Percentiles rank a stretch among this genome's conserved stretches.
phyloP scores from a whole-genome alignment of 257 asterid species.

The Gentiana dahurica region DNA sequence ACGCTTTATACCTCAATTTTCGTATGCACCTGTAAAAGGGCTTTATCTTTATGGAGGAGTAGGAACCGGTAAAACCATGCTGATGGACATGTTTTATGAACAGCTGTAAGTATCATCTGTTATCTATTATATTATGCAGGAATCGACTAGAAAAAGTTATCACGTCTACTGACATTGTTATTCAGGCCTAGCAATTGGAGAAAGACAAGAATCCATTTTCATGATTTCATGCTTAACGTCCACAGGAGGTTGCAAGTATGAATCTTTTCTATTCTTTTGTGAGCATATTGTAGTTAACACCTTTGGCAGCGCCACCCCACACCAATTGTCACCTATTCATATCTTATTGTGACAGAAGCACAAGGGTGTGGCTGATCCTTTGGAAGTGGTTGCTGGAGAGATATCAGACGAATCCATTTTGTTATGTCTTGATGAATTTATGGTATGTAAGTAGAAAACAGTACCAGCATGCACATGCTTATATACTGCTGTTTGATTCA shows the following conservation, averaged over 20 bases:
- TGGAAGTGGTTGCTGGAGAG: conserved; percentile 91
- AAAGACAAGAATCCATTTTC: conserved; percentile 94
- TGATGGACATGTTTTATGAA: conserved; percentile 76
- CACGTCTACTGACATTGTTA: not conserved
- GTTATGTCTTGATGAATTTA: conserved; percentile 90
- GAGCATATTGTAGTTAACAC: too few species aligned
- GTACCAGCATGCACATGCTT: not conserved
- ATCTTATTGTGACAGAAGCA: conserved; percentile 55
- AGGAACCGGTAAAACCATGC: conserved; percentile 96
- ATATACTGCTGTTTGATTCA: conserved; percentile 1
- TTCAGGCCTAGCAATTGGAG: conserved; percentile 83
- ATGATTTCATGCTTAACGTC: conserved; percentile 85
- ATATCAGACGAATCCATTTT: conserved; percentile 74
- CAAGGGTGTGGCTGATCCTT: conserved; percentile 80
- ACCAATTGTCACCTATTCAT: not conserved
- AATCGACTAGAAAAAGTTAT: not conserved
- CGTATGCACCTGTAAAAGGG: conserved; percentile 75
- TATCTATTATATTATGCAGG: not conserved
- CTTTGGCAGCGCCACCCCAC: not conserved
- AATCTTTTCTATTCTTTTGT: not conserved
- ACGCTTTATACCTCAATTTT: conserved; percentile 54
- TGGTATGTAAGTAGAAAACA: conserved; percentile 33
- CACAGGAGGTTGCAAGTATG: conserved; percentile 86
- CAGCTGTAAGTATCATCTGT: conserved; percentile 46
- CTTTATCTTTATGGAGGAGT: conserved; percentile 96